Base-by-base conservation (phyloP, 345 rosid genomes). In the Arabis hirsuta region DNA sequence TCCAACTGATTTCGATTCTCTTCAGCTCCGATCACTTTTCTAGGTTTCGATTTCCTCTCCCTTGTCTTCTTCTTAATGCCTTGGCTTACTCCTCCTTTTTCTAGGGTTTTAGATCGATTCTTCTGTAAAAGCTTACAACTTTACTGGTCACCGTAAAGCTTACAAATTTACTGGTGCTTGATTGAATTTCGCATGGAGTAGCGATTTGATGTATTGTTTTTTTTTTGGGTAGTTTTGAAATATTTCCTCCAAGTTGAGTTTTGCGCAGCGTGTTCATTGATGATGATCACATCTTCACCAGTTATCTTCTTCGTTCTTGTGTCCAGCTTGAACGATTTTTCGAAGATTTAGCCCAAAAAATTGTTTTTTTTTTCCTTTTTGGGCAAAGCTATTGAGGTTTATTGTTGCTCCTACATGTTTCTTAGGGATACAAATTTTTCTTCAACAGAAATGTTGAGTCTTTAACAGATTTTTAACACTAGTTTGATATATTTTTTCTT, bases 41-140 rank as follows among this genome's bases (percentile, higher is more conserved):
- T 16, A 68, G 69, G 74, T 61, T 62, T 46, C 1, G 47, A 34
- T 54, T 59, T 9, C 36, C 0, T 36, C 62, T 10, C 32, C 4
- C 16, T 62, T 61, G 9, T 20, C 1, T 7, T 73, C 26, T 64
- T 42, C 55, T 12, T 68, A 1, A n/a, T 9, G 11, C 42, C 8
- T 26, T 36, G 6, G 20, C 45, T 53, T 14, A 16, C 26, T 50
- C 7, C 39, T 29, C 55, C 10, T 54, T 7, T 61, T 36, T 46
- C 62, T 69, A 69, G 79, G 79, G 79, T 45, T 75, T 52, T 61
- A 68, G 70, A 61, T 75, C 45, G 58, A 12, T 3, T 74, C 43
- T 52, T 42, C 5, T 46, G 4, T 22, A 22, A 22, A 22, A 22
- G 24, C 24, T 22, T 22, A 22, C 24, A 22, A 22, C 24, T 42